A percentile compares a stretch with the other conserved stretches of the same genome.
Evolutionary conservation across 1,284 basidiomycete species (phyloP).

Genomic region (Heterobasidion parviporum): DNA sequence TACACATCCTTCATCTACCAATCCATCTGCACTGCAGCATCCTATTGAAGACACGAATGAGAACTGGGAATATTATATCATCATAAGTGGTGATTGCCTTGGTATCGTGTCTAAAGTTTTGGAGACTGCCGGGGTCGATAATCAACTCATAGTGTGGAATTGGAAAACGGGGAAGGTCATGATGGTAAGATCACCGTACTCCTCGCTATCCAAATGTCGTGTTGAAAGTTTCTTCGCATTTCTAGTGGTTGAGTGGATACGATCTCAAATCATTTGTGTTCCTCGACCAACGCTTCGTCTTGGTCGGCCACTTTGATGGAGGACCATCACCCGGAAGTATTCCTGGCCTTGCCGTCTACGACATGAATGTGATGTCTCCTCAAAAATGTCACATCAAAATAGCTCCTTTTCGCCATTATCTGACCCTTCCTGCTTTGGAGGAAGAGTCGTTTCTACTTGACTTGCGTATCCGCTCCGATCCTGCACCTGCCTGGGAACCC

Average conservation of each 20-base stretch:
- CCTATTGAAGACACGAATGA: slow-evolving; percentile 1
- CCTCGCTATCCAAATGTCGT: too few relatives aligned
- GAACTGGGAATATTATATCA: slow-evolving; percentile 31
- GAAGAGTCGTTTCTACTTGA: slow-evolving; percentile 18
- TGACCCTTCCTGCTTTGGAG: slow-evolving; percentile 31
- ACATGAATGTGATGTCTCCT: slow-evolving; percentile 1
- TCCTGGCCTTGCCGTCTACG: slow-evolving; percentile 7
- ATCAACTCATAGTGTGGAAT: slow-evolving; percentile 50
- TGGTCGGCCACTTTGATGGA: slow-evolving; percentile 2
- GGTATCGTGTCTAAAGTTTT: slow-evolving; percentile 33
- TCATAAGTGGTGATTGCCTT: slow-evolving; percentile 38
- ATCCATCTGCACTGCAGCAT: slow-evolving; percentile 22
- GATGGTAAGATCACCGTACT: slow-evolving; percentile 29
- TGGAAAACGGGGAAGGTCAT: slow-evolving; percentile 44
- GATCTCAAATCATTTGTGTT: slow-evolving; percentile 11
- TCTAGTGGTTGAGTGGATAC: slow-evolving; percentile 3
- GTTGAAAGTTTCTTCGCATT: not conserved
- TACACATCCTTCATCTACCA: slow-evolving; percentile 33
- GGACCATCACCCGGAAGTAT: not conserved
- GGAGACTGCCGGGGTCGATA: slow-evolving; percentile 18
- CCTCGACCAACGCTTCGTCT: slow-evolving; percentile 9
- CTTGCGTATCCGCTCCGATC: slow-evolving; percentile 48
- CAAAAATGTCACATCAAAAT: slow-evolving; percentile 15
- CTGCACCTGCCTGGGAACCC: slow-evolving; percentile 37
- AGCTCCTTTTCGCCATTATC: slow-evolving; percentile 26